Conservation (phyloP, 441 rosid species). For the Brassica balearica region DNA sequence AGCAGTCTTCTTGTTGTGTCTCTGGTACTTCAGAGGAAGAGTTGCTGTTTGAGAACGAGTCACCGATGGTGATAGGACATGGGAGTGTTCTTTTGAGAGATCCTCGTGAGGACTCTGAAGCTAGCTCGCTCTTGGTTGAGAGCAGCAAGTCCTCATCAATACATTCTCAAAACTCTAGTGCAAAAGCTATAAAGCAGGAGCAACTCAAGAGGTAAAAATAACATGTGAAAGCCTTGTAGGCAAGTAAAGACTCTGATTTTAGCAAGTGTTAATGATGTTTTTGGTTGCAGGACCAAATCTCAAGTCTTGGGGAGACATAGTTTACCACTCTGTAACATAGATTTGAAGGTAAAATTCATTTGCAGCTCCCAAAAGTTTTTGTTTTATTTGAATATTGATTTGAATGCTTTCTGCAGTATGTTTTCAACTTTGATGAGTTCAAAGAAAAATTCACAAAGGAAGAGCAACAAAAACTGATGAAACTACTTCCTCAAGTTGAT, state of each 20-base stretch:
- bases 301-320: constrained; percentile 61
- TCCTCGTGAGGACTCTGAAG: constrained; percentile 88
- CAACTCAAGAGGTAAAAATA: constrained; percentile 65
- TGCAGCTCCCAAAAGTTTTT: constrained; percentile 7
- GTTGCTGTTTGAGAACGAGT: constrained; percentile 84
- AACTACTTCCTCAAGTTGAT: constrained; percentile 73
- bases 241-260: constrained; percentile 4
- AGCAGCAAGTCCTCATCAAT: constrained; percentile 47
- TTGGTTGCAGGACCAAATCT: constrained; percentile 66
- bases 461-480: constrained; percentile 80
- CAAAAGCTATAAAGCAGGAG: constrained; percentile 51
- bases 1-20: constrained; percentile 81
- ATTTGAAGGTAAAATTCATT: constrained; percentile 68
- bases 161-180: constrained; percentile 34
- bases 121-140: constrained; percentile 88
- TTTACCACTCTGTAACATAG: constrained; percentile 67
- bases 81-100: constrained; percentile 94
- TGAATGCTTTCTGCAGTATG: constrained; percentile 52
- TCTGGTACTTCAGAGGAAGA: constrained; percentile 89
- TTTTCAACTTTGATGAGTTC: constrained; percentile 84
- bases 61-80: constrained; percentile 95
- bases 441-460: constrained; percentile 63
- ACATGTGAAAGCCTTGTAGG: background rate
- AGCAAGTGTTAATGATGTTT: constrained; percentile 8
- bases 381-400: background rate